These are phyloP conservation scores for Melaleuca alternifolia DNA, from an alignment of 345 rosid genomes.

Conservation along the genomic window DNA sequence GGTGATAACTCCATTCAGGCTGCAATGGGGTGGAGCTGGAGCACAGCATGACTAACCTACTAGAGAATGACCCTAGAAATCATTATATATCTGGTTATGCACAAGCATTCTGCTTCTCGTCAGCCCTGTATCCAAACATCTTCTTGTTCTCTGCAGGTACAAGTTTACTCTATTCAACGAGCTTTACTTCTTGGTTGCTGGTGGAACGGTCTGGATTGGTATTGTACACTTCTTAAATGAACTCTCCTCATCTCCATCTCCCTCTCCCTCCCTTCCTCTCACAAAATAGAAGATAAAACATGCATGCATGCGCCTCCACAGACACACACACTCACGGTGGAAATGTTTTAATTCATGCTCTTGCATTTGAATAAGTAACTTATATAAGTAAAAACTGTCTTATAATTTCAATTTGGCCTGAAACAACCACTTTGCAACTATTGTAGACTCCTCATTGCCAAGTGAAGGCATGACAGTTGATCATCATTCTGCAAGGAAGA, in stretches of 20 bases:
- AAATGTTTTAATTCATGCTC: not conserved
- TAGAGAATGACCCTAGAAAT: not conserved
- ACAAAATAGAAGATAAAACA: not conserved
- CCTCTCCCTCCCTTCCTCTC: not conserved
- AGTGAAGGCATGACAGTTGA: conserved; percentile 10
- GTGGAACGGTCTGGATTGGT: conserved; percentile 99
- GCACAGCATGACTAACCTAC: not conserved
- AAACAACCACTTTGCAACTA: not conserved
- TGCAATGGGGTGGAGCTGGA: not conserved
- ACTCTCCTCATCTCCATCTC: not conserved
- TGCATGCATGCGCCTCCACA: not conserved
- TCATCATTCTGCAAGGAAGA: conserved; percentile 14
- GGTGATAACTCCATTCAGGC: not conserved
- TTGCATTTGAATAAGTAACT: not conserved
- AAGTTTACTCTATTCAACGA: conserved; percentile 92
- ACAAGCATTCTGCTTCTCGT: not conserved
- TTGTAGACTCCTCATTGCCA: conserved; percentile 51
- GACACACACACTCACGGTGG: not conserved
- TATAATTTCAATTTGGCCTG: not conserved
- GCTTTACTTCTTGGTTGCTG: conserved; percentile 96
- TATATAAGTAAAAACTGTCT: not conserved
- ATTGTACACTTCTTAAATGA: conserved; percentile 1
- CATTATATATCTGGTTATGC: not conserved
- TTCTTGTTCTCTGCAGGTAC: conserved; percentile 46
- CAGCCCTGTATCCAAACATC: not conserved